phyloP scores from a whole-genome alignment of 306 rosid genomes.

The Begonia peltatifolia region DNA sequence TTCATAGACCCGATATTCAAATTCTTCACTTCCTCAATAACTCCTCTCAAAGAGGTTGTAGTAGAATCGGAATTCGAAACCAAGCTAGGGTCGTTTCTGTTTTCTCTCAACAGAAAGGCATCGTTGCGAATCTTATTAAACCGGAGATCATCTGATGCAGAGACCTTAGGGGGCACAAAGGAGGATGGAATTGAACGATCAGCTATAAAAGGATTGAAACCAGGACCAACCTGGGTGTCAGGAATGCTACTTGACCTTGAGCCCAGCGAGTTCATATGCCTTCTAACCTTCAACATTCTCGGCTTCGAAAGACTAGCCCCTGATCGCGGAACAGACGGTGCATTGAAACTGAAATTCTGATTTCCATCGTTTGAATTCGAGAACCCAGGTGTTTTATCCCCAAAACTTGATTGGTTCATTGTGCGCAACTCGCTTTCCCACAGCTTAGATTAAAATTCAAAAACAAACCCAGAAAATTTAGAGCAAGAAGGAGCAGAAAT shows the following conservation, averaged over 20 bases:
- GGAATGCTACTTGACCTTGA: slow-evolving; percentile 15
- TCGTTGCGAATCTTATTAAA: slow-evolving; percentile 16
- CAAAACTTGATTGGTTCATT: slow-evolving; percentile 44
- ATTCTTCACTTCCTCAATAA: slow-evolving; percentile 31
- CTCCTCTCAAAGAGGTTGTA: slow-evolving; percentile 11
- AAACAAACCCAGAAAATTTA: slow-evolving; percentile 14
- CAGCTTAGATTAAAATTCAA: slow-evolving; percentile 4
- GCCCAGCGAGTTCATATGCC: slow-evolving; percentile 31
- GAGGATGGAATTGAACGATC: slow-evolving; percentile 11
- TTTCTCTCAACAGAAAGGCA: slow-evolving; percentile 24
- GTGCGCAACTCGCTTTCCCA: slow-evolving; percentile 3
- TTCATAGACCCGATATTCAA: slow-evolving; percentile 34
- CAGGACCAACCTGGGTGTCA: slow-evolving; percentile 11
- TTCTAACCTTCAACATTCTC: slow-evolving; percentile 45
- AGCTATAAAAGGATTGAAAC: slow-evolving; percentile 39
- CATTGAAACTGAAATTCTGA: slow-evolving; percentile 25
- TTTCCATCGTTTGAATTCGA: slow-evolving; percentile 15
- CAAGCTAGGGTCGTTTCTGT: slow-evolving; percentile 7
- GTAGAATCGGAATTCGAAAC: slow-evolving; percentile 8
- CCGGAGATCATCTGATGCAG: slow-evolving; percentile 12
- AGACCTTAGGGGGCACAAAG: slow-evolving; percentile 11
- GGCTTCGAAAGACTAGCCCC: slow-evolving; percentile 46
- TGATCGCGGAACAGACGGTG: slow-evolving; percentile 28
- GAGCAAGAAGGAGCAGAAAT: slow-evolving; percentile 10
- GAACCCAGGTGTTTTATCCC: slow-evolving; percentile 27